phyloP scores from a whole-genome alignment of 169 alveolate genomes.

The Sarcocystis neurona region DNA sequence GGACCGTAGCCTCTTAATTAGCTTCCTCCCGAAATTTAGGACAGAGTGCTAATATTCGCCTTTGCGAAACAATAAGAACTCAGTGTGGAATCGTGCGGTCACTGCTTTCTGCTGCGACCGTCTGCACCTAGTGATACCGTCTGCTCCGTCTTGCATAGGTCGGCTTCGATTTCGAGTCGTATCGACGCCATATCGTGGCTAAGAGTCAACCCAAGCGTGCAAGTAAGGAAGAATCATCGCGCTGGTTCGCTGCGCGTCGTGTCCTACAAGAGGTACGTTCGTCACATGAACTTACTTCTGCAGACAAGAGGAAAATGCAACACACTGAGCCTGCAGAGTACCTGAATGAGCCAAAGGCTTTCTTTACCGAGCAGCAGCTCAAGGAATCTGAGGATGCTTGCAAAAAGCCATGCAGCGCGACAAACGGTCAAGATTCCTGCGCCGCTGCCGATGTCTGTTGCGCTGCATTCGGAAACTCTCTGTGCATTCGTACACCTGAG shows the following conservation, averaged over 20 bases:
- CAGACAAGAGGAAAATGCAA: too few relatives aligned
- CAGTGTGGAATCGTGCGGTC: too few relatives aligned
- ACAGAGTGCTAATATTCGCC: neutral
- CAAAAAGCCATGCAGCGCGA: slow-evolving; percentile 48
- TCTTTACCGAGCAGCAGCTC: neutral
- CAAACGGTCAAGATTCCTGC: slow-evolving; percentile 33
- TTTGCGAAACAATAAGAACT: too few relatives aligned
- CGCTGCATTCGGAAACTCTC: slow-evolving; percentile 45
- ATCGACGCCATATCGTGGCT: too few relatives aligned
- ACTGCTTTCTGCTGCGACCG: too few relatives aligned
- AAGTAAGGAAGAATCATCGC: slow-evolving; percentile 3
- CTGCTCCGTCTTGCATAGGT: neutral
- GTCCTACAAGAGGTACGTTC: slow-evolving; percentile 18
- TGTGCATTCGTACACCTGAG: slow-evolving; percentile 56
- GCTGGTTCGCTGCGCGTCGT: slow-evolving; percentile 23
- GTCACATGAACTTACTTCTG: too few relatives aligned
- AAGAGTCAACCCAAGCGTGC: too few relatives aligned
- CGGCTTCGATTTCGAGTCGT: slow-evolving; percentile 25
- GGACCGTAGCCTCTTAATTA: too few relatives aligned
- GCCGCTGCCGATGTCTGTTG: slow-evolving; percentile 58
- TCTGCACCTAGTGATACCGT: neutral
- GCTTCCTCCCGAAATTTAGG: neutral
- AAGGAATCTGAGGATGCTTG: slow-evolving; percentile 46
- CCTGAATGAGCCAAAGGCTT: too few relatives aligned
- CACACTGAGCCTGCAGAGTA: too few relatives aligned